A percentile compares a stretch with the other conserved stretches of the same genome.
phyloP scores from a whole-genome alignment of 73 alveolate species.

The Blepharisma stoltei region DNA sequence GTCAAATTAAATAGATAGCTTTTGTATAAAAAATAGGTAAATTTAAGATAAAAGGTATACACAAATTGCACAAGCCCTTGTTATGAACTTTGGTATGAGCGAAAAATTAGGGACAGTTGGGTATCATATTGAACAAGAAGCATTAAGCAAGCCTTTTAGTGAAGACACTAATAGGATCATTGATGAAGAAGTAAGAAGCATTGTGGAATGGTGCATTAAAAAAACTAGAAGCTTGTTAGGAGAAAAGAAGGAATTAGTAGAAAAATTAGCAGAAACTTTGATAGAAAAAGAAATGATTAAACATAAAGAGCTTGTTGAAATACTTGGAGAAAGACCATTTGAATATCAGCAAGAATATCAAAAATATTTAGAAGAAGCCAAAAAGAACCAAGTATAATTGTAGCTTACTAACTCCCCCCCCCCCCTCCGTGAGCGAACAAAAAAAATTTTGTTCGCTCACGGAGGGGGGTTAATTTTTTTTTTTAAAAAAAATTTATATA shows the following conservation, averaged over 20 bases:
- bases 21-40: constrained; percentile 36
- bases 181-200: constrained; percentile 49
- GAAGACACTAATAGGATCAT: constrained; percentile 53
- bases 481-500: no score
- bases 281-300: constrained; percentile 67
- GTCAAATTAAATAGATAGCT: constrained; percentile 45
- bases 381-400: not conserved
- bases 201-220: constrained; percentile 41
- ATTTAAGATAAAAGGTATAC: no score
- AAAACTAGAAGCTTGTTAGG: constrained; percentile 39
- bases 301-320: constrained; percentile 60
- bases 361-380: not conserved
- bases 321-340: constrained; percentile 79
- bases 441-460: no score
- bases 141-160: constrained; percentile 44
- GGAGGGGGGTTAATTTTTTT: no score
- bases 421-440: no score
- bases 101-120: constrained; percentile 51
- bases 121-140: not conserved
- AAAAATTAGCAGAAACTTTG: constrained; percentile 49
- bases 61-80: constrained; percentile 61
- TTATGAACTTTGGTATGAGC: constrained; percentile 72
- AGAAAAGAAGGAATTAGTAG: constrained; percentile 43
- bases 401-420: no score
- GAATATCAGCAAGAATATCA: not conserved